phyloP scores from a whole-genome alignment of 106 monocot genomes.

The Dendrobium catenatum region DNA sequence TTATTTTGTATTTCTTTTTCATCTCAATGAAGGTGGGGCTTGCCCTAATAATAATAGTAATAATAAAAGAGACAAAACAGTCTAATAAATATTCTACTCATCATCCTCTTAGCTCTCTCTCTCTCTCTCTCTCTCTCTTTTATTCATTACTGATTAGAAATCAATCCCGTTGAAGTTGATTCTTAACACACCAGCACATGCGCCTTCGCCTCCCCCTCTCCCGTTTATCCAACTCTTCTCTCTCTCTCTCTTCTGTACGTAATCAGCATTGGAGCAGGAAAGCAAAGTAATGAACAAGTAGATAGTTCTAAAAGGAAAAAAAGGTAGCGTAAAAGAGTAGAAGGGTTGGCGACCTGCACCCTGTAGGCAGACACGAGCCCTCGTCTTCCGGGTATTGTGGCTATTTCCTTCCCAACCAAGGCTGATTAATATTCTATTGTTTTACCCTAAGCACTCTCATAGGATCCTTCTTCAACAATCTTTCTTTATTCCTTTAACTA shows the following conservation, averaged over 20 bases:
- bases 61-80: too few relatives aligned
- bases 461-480: constrained; percentile 1
- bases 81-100: too few relatives aligned
- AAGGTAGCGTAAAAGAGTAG: not conserved
- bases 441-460: not conserved
- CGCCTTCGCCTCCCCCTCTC: constrained; percentile 2
- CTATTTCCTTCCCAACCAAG: not conserved
- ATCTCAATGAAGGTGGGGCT: too few relatives aligned
- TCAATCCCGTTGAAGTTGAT: constrained; percentile 1
- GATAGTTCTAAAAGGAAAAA: not conserved
- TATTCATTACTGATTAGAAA: not conserved
- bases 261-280: not conserved
- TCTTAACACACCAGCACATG: constrained; percentile 3
- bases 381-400: constrained; percentile 31
- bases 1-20: too few relatives aligned
- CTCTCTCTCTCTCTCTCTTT: constrained; percentile 1
- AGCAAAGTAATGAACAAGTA: not conserved
- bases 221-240: not conserved
- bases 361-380: constrained; percentile 31
- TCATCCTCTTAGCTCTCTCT: not conserved
- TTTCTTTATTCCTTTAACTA: not conserved
- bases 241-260: not conserved
- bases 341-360: constrained; percentile 17
- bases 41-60: too few relatives aligned
- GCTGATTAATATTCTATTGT: not conserved